Evolutionary conservation across 192 early-diverging fungal genomes (phyloP).

Genomic region (Phlyctochytrium planicorne): DNA sequence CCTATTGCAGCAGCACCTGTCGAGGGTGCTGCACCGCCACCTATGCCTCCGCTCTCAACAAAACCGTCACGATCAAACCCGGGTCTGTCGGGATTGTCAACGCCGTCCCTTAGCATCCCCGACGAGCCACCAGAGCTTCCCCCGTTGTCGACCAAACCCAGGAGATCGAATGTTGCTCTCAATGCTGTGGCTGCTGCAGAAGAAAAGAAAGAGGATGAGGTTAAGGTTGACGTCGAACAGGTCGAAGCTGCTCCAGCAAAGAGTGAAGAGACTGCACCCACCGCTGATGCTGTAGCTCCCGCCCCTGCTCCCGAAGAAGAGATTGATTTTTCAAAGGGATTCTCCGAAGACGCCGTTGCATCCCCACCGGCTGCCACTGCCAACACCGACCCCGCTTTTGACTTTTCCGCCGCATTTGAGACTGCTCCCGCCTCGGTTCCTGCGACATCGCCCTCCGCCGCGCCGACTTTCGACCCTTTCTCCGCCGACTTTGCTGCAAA

Average conservation of each 20-base stretch:
- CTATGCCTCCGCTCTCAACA: constrained; percentile 8
- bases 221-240: neutral
- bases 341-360: neutral
- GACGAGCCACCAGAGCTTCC: neutral
- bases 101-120: neutral
- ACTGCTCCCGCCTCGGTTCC: neutral
- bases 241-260: neutral
- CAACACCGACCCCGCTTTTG: neutral
- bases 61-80: neutral
- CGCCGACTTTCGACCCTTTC: neutral
- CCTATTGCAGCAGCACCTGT: neutral
- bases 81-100: neutral
- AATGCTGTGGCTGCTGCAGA: neutral
- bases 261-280: neutral
- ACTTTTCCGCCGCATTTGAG: constrained; percentile 5
- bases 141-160: constrained; percentile 2
- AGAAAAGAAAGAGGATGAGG: neutral
- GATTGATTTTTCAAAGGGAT: neutral
- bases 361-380: neutral
- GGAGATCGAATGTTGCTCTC: neutral
- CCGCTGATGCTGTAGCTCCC: neutral
- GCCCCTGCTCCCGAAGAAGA: neutral
- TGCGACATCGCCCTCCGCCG: neutral
- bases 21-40: neutral
- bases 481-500: neutral